phyloP scores from a whole-genome alignment of 768 basidiomycete species.

The button mushroom (Agaricus bisporus) region DNA sequence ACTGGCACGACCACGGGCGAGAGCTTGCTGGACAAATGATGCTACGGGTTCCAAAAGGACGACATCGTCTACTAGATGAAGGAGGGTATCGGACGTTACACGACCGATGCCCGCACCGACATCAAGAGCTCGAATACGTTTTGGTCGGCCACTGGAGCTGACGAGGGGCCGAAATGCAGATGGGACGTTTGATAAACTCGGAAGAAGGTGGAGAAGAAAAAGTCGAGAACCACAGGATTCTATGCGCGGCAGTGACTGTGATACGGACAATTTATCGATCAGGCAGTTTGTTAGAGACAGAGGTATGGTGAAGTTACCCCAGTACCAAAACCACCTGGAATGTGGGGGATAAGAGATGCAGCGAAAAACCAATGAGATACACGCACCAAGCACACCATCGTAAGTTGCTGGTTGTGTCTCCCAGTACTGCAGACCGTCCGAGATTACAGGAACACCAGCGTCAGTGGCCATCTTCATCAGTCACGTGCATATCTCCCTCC shows the following conservation, averaged over 20 bases:
- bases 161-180: constrained; percentile 59
- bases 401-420: constrained; percentile 69
- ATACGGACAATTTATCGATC: constrained; percentile 9
- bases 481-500: constrained; percentile 18
- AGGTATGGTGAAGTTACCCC: constrained; percentile 44
- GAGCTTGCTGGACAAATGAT: constrained; percentile 69
- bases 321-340: constrained; percentile 32
- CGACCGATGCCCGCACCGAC: constrained; percentile 94
- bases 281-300: not conserved
- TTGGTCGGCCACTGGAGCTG: constrained; percentile 23
- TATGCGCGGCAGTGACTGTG: constrained; percentile 79
- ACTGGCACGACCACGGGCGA: constrained; percentile 32
- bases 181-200: constrained; percentile 70
- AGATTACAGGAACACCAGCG: constrained; percentile 45
- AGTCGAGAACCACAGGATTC: constrained; percentile 89
- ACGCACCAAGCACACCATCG: constrained; percentile 71
- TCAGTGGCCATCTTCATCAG: constrained; percentile 7
- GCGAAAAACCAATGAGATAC: not conserved
- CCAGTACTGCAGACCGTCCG: constrained; percentile 88
- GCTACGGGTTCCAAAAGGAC: constrained; percentile 87
- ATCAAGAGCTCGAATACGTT: constrained; percentile 64
- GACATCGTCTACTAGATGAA: constrained; percentile 85
- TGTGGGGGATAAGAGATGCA: not conserved
- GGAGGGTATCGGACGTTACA: constrained; percentile 81
- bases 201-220: constrained; percentile 77